phyloP scores from a whole-genome alignment of 2,329 filamentous ascomycete genomes.

The Orbilia blumenaviensis region DNA sequence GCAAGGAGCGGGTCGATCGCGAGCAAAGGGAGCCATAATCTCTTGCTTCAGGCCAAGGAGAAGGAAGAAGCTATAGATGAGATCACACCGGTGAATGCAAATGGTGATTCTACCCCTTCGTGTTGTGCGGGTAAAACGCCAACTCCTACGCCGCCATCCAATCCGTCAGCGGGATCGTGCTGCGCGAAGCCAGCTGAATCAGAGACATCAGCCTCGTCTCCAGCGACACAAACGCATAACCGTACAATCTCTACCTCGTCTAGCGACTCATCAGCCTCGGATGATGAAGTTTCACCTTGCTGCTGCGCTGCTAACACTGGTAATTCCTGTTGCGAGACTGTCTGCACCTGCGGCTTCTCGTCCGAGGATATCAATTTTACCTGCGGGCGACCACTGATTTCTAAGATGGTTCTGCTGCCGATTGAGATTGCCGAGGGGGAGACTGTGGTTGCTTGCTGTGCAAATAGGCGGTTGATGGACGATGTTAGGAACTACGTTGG shows the following conservation, averaged over 20 bases:
- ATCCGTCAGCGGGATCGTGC: neutral
- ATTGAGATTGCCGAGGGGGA: slow-evolving; percentile 37
- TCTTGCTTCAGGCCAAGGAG: slow-evolving; percentile 18
- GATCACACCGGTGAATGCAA: slow-evolving; percentile 24
- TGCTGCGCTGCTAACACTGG: slow-evolving; percentile 21
- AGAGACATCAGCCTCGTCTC: neutral
- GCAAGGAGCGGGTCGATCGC: neutral
- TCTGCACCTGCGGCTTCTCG: slow-evolving; percentile 49
- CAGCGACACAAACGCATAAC: slow-evolving; percentile 2
- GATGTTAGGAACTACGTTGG: slow-evolving; percentile 45
- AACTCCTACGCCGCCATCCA: neutral
- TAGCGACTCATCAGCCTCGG: neutral
- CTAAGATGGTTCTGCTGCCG: slow-evolving; percentile 30
- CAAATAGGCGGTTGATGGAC: slow-evolving; percentile 45
- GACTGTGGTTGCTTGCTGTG: slow-evolving; percentile 40
- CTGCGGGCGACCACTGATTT: slow-evolving; percentile 35
- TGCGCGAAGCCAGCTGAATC: neutral
- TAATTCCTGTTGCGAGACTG: slow-evolving; percentile 41
- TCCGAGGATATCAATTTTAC: slow-evolving; percentile 37
- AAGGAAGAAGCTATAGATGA: slow-evolving; percentile 10
- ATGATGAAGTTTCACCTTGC: slow-evolving; percentile 6
- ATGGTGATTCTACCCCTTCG: neutral
- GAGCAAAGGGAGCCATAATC: slow-evolving; percentile 32
- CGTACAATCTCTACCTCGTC: slow-evolving; percentile 12
- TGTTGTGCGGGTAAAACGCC: slow-evolving; percentile 1